phyloP scores from a whole-genome alignment of 1,284 basidiomycete genomes.

The Microbotryomycetes sp. region DNA sequence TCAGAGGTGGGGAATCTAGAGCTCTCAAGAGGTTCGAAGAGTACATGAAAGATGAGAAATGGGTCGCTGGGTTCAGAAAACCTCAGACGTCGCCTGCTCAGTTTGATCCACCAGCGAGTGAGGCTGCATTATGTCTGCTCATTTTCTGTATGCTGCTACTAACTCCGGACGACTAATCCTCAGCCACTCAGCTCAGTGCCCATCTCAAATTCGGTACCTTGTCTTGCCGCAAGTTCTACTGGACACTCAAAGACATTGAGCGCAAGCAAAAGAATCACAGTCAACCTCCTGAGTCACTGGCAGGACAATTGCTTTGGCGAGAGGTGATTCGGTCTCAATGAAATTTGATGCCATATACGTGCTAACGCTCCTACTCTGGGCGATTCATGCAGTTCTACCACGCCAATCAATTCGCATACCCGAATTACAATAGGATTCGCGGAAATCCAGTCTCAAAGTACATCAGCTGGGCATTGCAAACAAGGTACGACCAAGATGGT shows the following conservation, averaged over 20 bases:
- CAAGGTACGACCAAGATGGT: constrained; percentile 45
- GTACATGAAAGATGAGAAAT: constrained; percentile 44
- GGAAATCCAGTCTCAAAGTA: constrained; percentile 46
- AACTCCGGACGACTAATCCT: too few species aligned
- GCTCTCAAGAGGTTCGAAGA: constrained; percentile 45
- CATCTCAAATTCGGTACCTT: constrained; percentile 52
- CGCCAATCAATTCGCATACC: constrained; percentile 44
- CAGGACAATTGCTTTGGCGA: constrained; percentile 33
- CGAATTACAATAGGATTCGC: constrained; percentile 44
- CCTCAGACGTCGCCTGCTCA: constrained; percentile 48
- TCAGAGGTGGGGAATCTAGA: constrained; percentile 50
- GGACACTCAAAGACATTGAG: constrained; percentile 43
- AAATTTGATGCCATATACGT: neutral
- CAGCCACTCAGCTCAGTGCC: constrained; percentile 47
- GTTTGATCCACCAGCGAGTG: constrained; percentile 42
- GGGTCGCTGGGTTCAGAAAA: constrained; percentile 50
- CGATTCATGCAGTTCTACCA: constrained; percentile 34
- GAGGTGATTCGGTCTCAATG: constrained; percentile 8
- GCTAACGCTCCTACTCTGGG: too few species aligned
- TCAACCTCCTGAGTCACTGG: constrained; percentile 31
- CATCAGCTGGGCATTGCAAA: constrained; percentile 43
- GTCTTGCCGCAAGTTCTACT: constrained; percentile 46
- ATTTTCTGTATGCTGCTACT: neutral
- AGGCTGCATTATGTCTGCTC: neutral
- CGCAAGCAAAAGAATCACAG: constrained; percentile 35